Conservation (phyloP, 768 basidiomycete species). For the Lactarius deliciosus region DNA sequence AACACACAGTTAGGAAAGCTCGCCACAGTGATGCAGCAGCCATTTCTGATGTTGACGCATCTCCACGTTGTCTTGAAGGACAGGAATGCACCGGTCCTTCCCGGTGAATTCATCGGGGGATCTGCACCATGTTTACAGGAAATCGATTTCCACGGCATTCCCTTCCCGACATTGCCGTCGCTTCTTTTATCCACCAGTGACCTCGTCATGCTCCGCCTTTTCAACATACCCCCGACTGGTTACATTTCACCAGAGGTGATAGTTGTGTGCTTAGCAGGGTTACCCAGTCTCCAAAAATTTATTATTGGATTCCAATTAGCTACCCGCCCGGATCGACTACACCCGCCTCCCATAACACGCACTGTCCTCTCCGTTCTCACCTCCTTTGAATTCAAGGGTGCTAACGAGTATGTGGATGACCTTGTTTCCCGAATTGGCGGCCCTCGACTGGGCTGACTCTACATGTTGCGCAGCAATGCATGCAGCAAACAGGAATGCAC, state of each 20-base stretch:
- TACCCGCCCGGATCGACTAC: not conserved
- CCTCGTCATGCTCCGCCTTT: not conserved
- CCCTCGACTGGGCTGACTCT: not conserved
- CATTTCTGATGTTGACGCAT: not conserved
- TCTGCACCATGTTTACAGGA: not conserved
- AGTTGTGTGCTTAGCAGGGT: not conserved
- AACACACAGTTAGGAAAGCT: not conserved
- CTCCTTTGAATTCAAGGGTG: not conserved
- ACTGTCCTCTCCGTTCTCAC: not conserved
- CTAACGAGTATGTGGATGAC: not conserved
- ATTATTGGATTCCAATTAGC: not conserved
- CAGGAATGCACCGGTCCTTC: not conserved
- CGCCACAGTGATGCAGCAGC: not conserved
- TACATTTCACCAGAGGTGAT: not conserved
- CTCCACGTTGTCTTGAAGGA: not conserved
- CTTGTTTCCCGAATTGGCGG: not conserved
- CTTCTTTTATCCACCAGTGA: not conserved
- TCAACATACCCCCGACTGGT: not conserved
- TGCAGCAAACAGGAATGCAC: too few species aligned
- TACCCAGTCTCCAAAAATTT: not conserved
- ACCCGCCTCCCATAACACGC: not conserved
- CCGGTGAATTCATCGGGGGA: too few species aligned
- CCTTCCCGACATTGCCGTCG: not conserved
- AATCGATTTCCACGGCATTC: not conserved
- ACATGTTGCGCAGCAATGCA: too few species aligned